Evolutionary conservation across 2,329 filamentous ascomycete species (phyloP), one percentile per base, ranked within the genome.

Genomic region (Colletotrichum coccodes): DNA sequence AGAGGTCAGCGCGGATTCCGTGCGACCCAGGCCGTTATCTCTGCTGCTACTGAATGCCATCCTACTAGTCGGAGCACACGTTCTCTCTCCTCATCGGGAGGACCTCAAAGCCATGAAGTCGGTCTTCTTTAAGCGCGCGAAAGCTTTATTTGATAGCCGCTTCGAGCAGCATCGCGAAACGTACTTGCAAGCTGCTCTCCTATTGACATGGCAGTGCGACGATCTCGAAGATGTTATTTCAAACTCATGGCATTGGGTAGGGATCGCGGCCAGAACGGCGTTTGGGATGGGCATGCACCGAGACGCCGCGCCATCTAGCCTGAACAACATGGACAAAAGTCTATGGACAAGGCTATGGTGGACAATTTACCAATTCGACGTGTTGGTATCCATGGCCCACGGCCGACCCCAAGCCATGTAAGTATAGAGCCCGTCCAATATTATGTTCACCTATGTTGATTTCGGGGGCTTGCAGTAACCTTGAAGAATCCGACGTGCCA

Each of bases 181-280:
- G 36, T 79, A 88, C 57, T 80, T 89, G n/a, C 87, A 89, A 73
- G 83, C 83, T 4, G 85, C 86, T 2, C 76, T 89, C 26, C 79
- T 89, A 1, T 72, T 89, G 60, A 87, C 85, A 2, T 89, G 86
- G 87, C 84, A 87, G 70, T 84, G 85, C 1, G 85, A 88, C 56
- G 82, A 84, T 16, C 84, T 85, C 28, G 86, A 89, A 70, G 85
- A 87, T 73, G 83, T 88, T 7, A 78, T 85, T 5, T 83, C 85
- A 44, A 88, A 88, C 71, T 82, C 84, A 18, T 86, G 80, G 77
- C 77, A 79, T 68, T 88, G 86, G 86, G 79, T 87, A 7, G 86
- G 86, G 3, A 79, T 86, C 4, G 86, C 85, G 6, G 80, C 81
- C 21, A 80, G 86, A 6, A 86, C 84, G 38, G 86, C 85, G 2